These are phyloP conservation scores for Forsythia suspensa DNA, from an alignment of 257 asterid genomes.

Conservation along the genomic window DNA sequence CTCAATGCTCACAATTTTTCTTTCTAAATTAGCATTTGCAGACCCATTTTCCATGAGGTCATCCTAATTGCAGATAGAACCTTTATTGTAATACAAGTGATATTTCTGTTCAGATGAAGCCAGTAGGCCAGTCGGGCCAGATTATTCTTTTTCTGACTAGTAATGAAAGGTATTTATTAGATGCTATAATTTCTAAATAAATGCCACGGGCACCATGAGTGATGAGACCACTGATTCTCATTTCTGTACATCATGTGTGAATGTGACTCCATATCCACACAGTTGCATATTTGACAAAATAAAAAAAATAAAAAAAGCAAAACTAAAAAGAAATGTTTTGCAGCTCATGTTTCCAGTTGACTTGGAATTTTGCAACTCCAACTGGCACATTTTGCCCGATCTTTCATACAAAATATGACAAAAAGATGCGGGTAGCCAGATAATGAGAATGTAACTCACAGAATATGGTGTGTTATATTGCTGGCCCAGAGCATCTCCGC, in stretches of 20 bases:
- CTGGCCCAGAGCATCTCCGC: slow-evolving; percentile 94
- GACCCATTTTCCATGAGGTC: neutral
- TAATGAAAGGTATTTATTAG: too few relatives aligned
- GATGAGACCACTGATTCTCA: too few relatives aligned
- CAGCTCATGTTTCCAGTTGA: neutral
- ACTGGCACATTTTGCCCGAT: too few relatives aligned
- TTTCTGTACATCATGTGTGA: too few relatives aligned
- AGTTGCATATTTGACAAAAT: too few relatives aligned
- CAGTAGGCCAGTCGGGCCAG: neutral
- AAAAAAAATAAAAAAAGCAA: neutral
- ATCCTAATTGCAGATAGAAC: neutral
- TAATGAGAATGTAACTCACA: slow-evolving; percentile 44
- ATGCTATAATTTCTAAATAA: too few relatives aligned
- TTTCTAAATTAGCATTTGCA: too few relatives aligned
- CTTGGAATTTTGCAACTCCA: neutral
- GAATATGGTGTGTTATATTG: slow-evolving; percentile 90
- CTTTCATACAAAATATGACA: neutral
- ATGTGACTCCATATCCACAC: too few relatives aligned
- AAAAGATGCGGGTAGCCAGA: neutral
- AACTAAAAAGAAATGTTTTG: neutral
- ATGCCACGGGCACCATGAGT: too few relatives aligned
- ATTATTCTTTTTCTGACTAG: neutral
- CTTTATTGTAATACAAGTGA: neutral
- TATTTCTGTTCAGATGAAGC: neutral
- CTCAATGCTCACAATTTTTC: neutral